A percentile compares a stretch with the other conserved stretches of the same genome.
These are phyloP conservation scores for Lasiosphaeria ovina DNA, from an alignment of 495 filamentous ascomycete species.

Conservation along the genomic window DNA sequence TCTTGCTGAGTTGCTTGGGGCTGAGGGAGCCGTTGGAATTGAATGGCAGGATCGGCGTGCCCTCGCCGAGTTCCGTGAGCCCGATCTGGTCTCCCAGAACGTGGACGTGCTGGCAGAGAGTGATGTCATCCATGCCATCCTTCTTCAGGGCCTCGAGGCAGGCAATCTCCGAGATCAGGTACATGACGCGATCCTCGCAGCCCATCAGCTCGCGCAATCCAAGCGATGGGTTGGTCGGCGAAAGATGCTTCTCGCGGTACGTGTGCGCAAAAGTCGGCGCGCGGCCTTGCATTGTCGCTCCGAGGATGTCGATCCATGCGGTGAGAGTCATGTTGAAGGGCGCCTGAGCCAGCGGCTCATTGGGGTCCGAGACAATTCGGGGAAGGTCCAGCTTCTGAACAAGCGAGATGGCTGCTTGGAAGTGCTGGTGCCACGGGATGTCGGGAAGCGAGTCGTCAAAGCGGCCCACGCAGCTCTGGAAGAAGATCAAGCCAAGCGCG, in stretches of 20 bases:
- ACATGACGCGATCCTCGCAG: constrained; percentile 97
- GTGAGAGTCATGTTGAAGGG: constrained; percentile 95
- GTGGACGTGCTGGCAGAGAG: constrained; percentile 80
- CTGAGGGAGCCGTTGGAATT: constrained; percentile 70
- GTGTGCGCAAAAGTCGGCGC: constrained; percentile 86
- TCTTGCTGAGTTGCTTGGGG: constrained; percentile 75
- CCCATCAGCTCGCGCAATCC: constrained; percentile 94
- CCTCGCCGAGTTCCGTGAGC: constrained; percentile 63
- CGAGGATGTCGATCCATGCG: constrained; percentile 96
- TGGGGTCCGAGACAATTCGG: constrained; percentile 55
- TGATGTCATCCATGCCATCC: constrained; percentile 76
- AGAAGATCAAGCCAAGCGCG: constrained; percentile 94
- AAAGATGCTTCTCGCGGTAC: constrained; percentile 87
- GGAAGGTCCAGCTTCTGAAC: constrained; percentile 83
- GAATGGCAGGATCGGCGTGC: constrained; percentile 53
- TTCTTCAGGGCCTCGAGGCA: constrained; percentile 87
- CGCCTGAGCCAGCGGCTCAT: constrained; percentile 57
- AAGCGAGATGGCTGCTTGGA: constrained; percentile 81
- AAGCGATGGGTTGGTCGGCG: constrained; percentile 58
- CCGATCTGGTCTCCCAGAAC: constrained; percentile 79
- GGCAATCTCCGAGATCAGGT: constrained; percentile 94
- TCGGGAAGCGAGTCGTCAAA: constrained; percentile 85
- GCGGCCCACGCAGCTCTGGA: constrained; percentile 88
- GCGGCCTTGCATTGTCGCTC: constrained; percentile 84
- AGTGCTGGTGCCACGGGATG: constrained; percentile 96